A percentile compares a stretch with the other conserved stretches of the same genome.
Conservation (phyloP, 1,139 yeast genomes). For the Maudiozyma humilis region DNA sequence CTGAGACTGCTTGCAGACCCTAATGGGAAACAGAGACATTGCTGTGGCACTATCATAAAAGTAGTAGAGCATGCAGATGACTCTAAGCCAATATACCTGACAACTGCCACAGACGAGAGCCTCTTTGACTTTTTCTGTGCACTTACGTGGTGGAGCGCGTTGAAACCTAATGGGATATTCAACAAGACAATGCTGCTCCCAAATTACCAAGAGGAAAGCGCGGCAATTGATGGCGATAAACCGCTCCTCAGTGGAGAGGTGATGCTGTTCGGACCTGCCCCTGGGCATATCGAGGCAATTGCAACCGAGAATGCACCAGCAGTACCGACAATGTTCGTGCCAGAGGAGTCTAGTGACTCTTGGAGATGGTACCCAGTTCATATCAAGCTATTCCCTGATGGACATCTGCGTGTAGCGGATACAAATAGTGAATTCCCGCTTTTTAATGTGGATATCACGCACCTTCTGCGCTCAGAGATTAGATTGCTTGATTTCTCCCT, state of each 20-base stretch:
- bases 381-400: conserved; percentile 64
- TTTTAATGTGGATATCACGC: conserved; percentile 52
- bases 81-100: conserved; percentile 40
- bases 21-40: background rate
- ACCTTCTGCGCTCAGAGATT: conserved; percentile 55
- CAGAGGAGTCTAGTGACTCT: conserved; percentile 33
- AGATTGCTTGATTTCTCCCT: conserved; percentile 62
- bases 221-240: conserved; percentile 1
- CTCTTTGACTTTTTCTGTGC: conserved; percentile 45
- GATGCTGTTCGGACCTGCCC: background rate
- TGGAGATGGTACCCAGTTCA: conserved; percentile 66
- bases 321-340: conserved; percentile 9
- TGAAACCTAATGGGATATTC: conserved; percentile 49
- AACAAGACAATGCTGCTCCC: conserved; percentile 36
- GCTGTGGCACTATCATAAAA: conserved; percentile 5
- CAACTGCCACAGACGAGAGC: conserved; percentile 37
- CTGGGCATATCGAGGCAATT: conserved; percentile 24
- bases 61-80: conserved; percentile 13
- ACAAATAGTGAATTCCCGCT: conserved; percentile 63
- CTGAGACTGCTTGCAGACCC: conserved; percentile 16
- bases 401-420: conserved; percentile 52
- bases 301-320: conserved; percentile 13
- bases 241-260: background rate
- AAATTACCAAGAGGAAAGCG: conserved; percentile 7
- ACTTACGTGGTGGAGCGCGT: conserved; percentile 56